These are phyloP conservation scores for Paraphaeosphaeria sporulosa DNA, from an alignment of 2,329 filamentous ascomycete genomes.

Conservation along the genomic window DNA sequence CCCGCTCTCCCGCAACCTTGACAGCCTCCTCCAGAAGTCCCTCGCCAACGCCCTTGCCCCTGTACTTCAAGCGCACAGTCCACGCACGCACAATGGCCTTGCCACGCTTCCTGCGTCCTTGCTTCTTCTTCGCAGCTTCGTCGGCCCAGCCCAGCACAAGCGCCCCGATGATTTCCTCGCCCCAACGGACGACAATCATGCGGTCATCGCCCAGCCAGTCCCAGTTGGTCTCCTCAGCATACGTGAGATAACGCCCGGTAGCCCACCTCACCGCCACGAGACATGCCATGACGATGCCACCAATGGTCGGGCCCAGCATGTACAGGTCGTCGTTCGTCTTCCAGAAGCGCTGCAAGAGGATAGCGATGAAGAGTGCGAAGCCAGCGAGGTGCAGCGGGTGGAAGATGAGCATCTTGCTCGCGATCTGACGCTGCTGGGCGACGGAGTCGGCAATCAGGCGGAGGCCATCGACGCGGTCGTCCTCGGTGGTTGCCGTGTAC, in stretches of 20 bases:
- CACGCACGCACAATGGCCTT: conserved; percentile 80
- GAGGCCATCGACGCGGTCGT: conserved; percentile 72
- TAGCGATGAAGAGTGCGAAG: conserved; percentile 48
- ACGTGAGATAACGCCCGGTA: conserved; percentile 67
- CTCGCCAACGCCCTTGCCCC: conserved; percentile 74
- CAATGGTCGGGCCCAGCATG: conserved; percentile 64
- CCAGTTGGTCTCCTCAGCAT: conserved; percentile 68
- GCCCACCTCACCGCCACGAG: conserved; percentile 68
- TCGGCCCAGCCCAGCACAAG: conserved; percentile 72
- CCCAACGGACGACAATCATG: conserved; percentile 70
- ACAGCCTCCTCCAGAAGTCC: conserved; percentile 78
- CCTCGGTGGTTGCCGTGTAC: conserved; percentile 57
- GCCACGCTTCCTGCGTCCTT: conserved; percentile 62
- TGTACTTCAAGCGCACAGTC: conserved; percentile 76
- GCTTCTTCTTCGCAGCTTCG: conserved; percentile 53
- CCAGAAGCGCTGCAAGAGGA: conserved; percentile 52
- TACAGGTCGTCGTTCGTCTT: conserved; percentile 59
- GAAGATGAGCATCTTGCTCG: conserved; percentile 64
- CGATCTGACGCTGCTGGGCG: conserved; percentile 78
- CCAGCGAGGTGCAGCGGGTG: conserved; percentile 48
- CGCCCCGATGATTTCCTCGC: conserved; percentile 73
- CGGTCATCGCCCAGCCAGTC: conserved; percentile 65
- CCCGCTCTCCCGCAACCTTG: conserved; percentile 69
- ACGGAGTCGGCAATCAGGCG: conserved; percentile 81
- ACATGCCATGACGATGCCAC: conserved; percentile 69